Evolutionary conservation across 495 filamentous ascomycete genomes (phyloP).

Genomic region (Penicillium dipodomyicola): DNA sequence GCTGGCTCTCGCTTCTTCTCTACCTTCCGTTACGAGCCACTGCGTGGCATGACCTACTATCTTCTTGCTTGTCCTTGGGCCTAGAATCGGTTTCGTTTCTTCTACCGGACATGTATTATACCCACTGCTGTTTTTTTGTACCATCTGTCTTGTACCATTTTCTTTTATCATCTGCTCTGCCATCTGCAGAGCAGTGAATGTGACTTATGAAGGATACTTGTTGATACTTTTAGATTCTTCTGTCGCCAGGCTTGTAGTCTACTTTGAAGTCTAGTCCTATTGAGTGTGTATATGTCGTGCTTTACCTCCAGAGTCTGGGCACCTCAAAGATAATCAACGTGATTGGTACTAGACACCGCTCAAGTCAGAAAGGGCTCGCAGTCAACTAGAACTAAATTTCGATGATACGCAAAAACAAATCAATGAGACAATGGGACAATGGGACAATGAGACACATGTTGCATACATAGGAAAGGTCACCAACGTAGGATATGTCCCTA

Average conservation of each 20-base stretch:
- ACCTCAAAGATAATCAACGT: too few species aligned
- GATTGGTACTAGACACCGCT: too few species aligned
- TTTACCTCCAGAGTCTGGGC: too few species aligned
- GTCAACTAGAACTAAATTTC: neutral
- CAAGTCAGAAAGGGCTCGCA: too few species aligned
- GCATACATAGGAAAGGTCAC: neutral
- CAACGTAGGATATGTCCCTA: neutral
- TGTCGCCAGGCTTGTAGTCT: neutral
- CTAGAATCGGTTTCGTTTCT: neutral
- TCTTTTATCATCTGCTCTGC: neutral
- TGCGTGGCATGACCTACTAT: slow-evolving; percentile 10
- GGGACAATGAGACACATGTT: neutral
- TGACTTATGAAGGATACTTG: neutral
- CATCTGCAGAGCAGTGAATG: slow-evolving; percentile 4
- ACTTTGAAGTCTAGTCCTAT: neutral
- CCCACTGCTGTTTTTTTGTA: slow-evolving; percentile 15
- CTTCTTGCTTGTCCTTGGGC: slow-evolving; percentile 3
- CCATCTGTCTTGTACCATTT: slow-evolving; percentile 15
- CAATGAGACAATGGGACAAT: neutral
- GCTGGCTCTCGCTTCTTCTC: neutral
- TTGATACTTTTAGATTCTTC: neutral
- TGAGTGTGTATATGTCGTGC: too few species aligned
- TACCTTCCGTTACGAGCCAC: slow-evolving; percentile 1
- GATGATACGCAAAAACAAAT: neutral
- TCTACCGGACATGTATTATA: slow-evolving; percentile 12